Evolutionary conservation across 1,139 yeast species (phyloP).

Genomic region (Pichia sp.): DNA sequence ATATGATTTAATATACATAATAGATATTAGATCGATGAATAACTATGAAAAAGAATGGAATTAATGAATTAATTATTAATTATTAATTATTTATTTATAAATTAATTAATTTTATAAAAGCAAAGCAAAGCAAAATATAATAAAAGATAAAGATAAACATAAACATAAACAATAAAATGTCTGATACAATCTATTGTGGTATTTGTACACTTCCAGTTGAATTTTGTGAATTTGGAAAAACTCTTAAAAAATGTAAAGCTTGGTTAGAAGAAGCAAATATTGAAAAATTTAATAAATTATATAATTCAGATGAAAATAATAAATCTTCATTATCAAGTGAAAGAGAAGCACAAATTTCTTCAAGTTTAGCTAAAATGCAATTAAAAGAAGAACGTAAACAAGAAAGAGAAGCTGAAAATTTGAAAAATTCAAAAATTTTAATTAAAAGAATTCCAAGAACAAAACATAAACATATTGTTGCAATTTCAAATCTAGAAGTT

Average conservation of each 20-base stretch:
- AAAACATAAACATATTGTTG: slow-evolving; percentile 80
- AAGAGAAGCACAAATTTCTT: slow-evolving; percentile 74
- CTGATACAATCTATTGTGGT: slow-evolving; percentile 56
- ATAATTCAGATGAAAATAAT: slow-evolving; percentile 47
- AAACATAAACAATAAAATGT: neutral
- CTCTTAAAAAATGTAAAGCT: slow-evolving; percentile 72
- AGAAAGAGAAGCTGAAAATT: slow-evolving; percentile 77
- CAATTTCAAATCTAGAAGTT: slow-evolving; percentile 83
- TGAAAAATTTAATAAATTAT: slow-evolving; percentile 52
- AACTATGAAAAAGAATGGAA: too few species aligned
- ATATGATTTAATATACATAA: too few species aligned
- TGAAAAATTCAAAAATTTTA: slow-evolving; percentile 69
- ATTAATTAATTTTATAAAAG: too few species aligned
- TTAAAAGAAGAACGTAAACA: slow-evolving; percentile 85
- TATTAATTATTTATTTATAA: too few species aligned
- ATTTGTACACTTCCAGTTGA: slow-evolving; percentile 87
- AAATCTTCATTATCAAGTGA: slow-evolving; percentile 54
- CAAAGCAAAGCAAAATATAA: too few species aligned
- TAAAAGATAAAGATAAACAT: neutral
- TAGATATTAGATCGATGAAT: too few species aligned
- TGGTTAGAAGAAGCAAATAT: slow-evolving; percentile 65
- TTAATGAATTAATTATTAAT: too few species aligned
- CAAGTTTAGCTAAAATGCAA: slow-evolving; percentile 79
- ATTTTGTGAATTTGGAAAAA: slow-evolving; percentile 88
- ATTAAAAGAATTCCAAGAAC: slow-evolving; percentile 89